Evolutionary conservation across 371 early-diverging fungal species (phyloP).

Genomic region (Syncephalastrum sp.): DNA sequence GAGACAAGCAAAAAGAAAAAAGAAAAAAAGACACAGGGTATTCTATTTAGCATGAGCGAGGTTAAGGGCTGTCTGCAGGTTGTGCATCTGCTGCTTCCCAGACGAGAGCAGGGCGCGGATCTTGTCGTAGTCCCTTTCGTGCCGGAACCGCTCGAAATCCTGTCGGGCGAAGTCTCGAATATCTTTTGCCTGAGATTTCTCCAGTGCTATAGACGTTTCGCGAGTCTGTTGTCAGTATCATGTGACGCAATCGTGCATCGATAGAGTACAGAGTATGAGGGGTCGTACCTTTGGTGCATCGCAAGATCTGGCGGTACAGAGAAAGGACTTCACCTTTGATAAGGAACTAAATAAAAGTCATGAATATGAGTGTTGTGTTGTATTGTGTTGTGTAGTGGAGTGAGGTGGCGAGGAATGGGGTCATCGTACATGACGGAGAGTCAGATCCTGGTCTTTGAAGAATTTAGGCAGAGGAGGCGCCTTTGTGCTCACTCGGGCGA

Average conservation of each 20-base stretch:
- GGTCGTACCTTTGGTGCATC: constrained; percentile 48
- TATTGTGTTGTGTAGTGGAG: too few species aligned
- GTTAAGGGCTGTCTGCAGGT: constrained; percentile 48
- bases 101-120: constrained; percentile 54
- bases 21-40: too few species aligned
- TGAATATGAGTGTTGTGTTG: background rate
- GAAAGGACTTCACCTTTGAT: constrained; percentile 55
- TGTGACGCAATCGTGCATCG: too few species aligned
- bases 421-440: constrained; percentile 38
- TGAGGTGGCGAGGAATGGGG: background rate
- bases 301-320: constrained; percentile 58
- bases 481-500: too few species aligned
- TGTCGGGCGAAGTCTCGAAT: constrained; percentile 57
- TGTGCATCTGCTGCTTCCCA: constrained; percentile 63
- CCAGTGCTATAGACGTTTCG: constrained; percentile 27
- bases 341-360: constrained; percentile 44
- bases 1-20: too few species aligned
- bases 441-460: constrained; percentile 34
- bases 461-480: constrained; percentile 40
- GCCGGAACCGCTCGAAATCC: constrained; percentile 63
- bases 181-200: constrained; percentile 50
- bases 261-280: background rate
- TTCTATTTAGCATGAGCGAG: constrained; percentile 29
- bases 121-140: constrained; percentile 57
- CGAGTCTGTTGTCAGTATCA: background rate